Conservation (phyloP, 192 early-diverging fungal species). For the Coemansia reversa region DNA sequence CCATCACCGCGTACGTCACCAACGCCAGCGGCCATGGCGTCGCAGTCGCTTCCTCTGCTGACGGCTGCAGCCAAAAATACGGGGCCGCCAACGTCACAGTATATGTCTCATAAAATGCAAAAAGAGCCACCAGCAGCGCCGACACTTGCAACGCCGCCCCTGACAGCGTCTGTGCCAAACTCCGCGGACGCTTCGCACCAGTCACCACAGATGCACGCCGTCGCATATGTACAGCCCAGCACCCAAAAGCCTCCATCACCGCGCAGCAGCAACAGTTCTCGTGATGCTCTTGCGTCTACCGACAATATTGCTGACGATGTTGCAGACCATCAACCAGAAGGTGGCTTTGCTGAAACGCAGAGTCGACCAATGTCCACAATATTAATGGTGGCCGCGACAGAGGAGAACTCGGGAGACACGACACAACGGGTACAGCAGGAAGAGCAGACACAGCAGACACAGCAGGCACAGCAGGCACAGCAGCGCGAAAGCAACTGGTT, state of each 20-base stretch:
- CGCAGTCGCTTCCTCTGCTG: conserved; percentile 4
- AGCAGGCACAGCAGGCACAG: neutral
- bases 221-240: neutral
- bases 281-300: neutral
- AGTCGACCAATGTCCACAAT: conserved; percentile 31
- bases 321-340: neutral
- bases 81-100: neutral
- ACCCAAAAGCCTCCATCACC: neutral
- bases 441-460: neutral
- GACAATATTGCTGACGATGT: neutral
- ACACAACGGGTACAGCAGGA: neutral
- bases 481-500: conserved; percentile 38
- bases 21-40: neutral
- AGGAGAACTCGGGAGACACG: conserved; percentile 24
- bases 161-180: conserved; percentile 9
- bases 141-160: conserved; percentile 13
- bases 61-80: neutral
- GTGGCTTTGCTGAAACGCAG: neutral
- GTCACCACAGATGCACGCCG: conserved; percentile 24
- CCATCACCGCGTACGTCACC: neutral
- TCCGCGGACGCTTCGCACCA: neutral
- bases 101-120: neutral
- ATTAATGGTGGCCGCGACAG: conserved; percentile 37
- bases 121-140: neutral
- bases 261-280: neutral